Base-by-base conservation (phyloP, 164 flowering plant species). In the Stephania japonica region DNA sequence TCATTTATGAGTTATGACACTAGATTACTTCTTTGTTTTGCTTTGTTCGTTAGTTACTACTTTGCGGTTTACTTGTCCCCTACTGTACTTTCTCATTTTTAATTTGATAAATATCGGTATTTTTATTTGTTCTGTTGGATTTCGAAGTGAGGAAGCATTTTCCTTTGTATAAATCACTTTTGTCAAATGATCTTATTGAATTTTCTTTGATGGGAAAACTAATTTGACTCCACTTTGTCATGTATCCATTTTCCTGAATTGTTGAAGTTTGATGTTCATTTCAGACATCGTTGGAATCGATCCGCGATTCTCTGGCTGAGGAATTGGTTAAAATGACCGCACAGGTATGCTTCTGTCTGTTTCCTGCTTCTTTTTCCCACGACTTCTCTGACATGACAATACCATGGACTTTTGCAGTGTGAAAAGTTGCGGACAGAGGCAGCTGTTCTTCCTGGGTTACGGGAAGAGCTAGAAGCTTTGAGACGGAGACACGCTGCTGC, bases 241-340 rank as follows among this genome's bases (percentile, higher is more conserved):
- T 19, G 25, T 6, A 38, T n/a, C 26, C n/a, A 16, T 41, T 32
- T 41, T 18, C 38, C 44, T n/a, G 64, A 59, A 59, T 6, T 24
- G n/a, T 41, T 7, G 44, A 32, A 67, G 56, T 16, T 19, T 67
- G 25, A 62, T 32, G n/a, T 71, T 42, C 65, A 19, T 61, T 75
- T 26, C 83, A 93, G 98, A 87, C 88, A 72, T 91, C 99, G 44
- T 80, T 96, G 93, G 97, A 93, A 82, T 86, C 98, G 61, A 91
- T 96, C 42, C 95, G 99, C 47, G 99, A 96, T 76, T 93, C 98
- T 69, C 97, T 96, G 80, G 92, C 99, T 16, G 98, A 93, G 77
- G 98, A 96, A 81, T 83, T 96, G 69, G 99, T 95, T 67, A 90
- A 91, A 83, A 83, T 96, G 97, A 96, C 99, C 14, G 93, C 84